Conservation (phyloP, 148 eudicot species). For the Heliamphora exappendiculata region DNA sequence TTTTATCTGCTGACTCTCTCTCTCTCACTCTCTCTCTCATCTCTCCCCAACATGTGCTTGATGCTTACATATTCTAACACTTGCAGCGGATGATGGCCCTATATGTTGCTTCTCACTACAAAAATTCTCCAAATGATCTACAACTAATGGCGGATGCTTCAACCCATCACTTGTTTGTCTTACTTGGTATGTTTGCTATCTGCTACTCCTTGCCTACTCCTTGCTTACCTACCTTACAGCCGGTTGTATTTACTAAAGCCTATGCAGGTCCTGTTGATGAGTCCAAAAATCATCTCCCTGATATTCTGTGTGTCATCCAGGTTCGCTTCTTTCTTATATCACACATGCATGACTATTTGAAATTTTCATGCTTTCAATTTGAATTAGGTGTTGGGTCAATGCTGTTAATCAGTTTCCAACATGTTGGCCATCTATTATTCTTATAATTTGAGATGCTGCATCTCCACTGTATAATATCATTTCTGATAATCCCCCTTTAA, state of each 20-base stretch:
- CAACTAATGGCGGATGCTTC: slow-evolving; percentile 98
- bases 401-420: not conserved
- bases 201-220: not conserved
- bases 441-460: slow-evolving; percentile 6
- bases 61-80: slow-evolving; percentile 13
- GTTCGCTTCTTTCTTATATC: slow-evolving; percentile 30
- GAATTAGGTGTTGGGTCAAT: not conserved
- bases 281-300: slow-evolving; percentile 87
- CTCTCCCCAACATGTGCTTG: not conserved
- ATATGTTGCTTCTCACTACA: slow-evolving; percentile 96
- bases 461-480: not conserved
- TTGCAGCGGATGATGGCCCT: slow-evolving; percentile 98
- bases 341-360: not conserved
- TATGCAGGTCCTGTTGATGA: slow-evolving; percentile 90
- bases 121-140: slow-evolving; percentile 92
- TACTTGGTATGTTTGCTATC: slow-evolving; percentile 57
- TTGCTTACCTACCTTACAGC: not conserved
- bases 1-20: not conserved
- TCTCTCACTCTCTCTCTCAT: not conserved
- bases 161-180: slow-evolving; percentile 93
- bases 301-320: slow-evolving; percentile 93
- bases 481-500: not conserved
- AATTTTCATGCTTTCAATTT: not conserved
- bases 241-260: not conserved
- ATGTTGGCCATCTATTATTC: not conserved